Evolutionary conservation across 352 stramenopile genomes (phyloP), one percentile per base, ranked within the genome.

Genomic region (Phytopythium montanum): DNA sequence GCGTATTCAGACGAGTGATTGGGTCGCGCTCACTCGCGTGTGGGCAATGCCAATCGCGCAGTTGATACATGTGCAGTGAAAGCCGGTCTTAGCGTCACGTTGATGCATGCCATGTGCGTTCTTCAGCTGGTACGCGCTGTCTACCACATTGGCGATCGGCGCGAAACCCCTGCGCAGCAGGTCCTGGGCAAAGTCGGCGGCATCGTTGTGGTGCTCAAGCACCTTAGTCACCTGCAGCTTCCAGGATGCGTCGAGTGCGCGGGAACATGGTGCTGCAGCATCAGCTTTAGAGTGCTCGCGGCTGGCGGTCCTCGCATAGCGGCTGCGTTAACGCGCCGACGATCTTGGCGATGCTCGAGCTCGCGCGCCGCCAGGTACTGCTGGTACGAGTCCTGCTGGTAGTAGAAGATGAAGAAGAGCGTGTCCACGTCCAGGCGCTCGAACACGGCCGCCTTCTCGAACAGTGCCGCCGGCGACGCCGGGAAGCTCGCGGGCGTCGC

Each of bases 381-480:
- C 77, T 99, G 95, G 75, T 99, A 99, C 16, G 96, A 99, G 53
- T 96, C 96, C 77, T 99, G 97, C 65, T 98, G 90, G 76, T 99
- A 99, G 84, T 99, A 99, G 76, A 99, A 99, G 71, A 99, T 98
- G 72, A 99, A 99, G 76, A 99, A 99, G 10, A 99, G 84, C 51
- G 93, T 97, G 82, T 99, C 97, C 25, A 97, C 94, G 57, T 98
- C 94, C 48, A 99, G 70, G 73, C 98, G 99, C 76, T 99, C 96
- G 67, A 99, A 99, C 53, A 99, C 87, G 29, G 75, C 72, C 14
- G 96, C 78, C 64, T 95, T 98, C 50, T 98, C 96, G 66, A 98
- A 98, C 56, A 97, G 78, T 18, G 87, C 70, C 16, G 93, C 89
- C 28, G 96, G 95, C 16, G 75, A 75, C 21, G 94, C 79, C 46